These are phyloP conservation scores for Penicillium concentricum DNA, from an alignment of 2,329 filamentous ascomycete species.

Conservation along the genomic window DNA sequence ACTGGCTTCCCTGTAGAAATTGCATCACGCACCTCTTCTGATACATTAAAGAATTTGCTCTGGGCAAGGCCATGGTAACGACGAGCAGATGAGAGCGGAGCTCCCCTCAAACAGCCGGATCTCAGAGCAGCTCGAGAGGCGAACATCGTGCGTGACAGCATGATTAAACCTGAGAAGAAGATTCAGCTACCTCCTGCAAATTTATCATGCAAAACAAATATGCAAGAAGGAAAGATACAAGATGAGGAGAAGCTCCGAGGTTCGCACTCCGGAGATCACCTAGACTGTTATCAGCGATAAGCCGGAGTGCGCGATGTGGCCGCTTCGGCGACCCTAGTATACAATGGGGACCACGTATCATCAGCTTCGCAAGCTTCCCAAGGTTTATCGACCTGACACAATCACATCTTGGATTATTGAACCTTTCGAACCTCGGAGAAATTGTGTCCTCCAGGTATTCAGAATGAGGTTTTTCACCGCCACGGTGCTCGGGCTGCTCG, in stretches of 20 bases:
- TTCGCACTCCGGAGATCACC: background rate
- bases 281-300: conserved; percentile 21
- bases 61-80: conserved; percentile 32
- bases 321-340: conserved; percentile 36
- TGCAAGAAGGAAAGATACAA: conserved; percentile 10
- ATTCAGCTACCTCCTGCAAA: background rate
- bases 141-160: conserved; percentile 18
- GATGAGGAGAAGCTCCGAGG: conserved; percentile 27
- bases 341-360: conserved; percentile 39
- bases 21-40: conserved; percentile 79
- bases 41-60: conserved; percentile 64
- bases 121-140: conserved; percentile 24
- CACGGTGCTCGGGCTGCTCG: conserved; percentile 37
- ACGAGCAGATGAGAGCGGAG: conserved; percentile 18
- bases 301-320: conserved; percentile 35
- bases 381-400: conserved; percentile 11
- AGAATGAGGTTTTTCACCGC: conserved; percentile 44
- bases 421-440: conserved; percentile 14
- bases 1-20: conserved; percentile 73
- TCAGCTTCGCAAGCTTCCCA: conserved; percentile 25
- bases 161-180: background rate
- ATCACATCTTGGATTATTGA: conserved; percentile 11
- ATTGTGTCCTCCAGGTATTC: conserved; percentile 25
- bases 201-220: background rate
- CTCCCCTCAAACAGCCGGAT: conserved; percentile 16